These are phyloP conservation scores for Cystoisospora suis DNA, from an alignment of 169 alveolate species.

Conservation along the genomic window DNA sequence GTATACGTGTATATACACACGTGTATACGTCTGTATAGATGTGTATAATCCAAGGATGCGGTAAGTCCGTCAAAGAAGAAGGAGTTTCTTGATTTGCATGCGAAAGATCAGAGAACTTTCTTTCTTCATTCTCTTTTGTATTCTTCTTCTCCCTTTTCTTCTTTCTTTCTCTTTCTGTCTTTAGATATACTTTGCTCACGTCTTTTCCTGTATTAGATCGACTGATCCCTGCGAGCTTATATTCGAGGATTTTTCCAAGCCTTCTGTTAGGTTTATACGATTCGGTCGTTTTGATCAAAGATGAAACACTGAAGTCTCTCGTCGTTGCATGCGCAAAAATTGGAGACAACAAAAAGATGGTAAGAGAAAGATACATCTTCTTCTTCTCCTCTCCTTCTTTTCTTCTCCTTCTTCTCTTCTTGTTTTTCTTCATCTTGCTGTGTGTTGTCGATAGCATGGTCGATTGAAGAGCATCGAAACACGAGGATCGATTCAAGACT, in stretches of 20 bases:
- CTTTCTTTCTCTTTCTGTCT: not conserved
- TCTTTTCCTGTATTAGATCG: not conserved
- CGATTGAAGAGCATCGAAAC: not conserved
- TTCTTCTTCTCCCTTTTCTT: not conserved
- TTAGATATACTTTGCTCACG: slow-evolving; percentile 10
- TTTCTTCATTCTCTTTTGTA: not conserved
- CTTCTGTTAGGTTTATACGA: slow-evolving; percentile 11
- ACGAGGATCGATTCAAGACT: not conserved
- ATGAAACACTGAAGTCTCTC: slow-evolving; percentile 14
- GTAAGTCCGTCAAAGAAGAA: no score
- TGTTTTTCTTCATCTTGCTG: not conserved
- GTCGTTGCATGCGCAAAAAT: not conserved
- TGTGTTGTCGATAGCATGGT: not conserved
- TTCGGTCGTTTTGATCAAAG: not conserved
- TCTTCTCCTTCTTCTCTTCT: not conserved
- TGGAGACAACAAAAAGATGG: not conserved
- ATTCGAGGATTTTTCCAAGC: not conserved
- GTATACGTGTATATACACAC: no score
- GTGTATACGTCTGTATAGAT: no score
- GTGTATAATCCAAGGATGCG: not conserved
- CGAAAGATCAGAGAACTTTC: not conserved
- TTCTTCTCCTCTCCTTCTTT: not conserved
- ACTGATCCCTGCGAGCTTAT: not conserved
- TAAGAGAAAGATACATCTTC: not conserved
- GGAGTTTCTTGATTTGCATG: not conserved